Percentiles rank a stretch among this genome's conserved stretches.
Conservation (phyloP, 1,284 basidiomycete species). For the Apiotrichum montevideense region DNA sequence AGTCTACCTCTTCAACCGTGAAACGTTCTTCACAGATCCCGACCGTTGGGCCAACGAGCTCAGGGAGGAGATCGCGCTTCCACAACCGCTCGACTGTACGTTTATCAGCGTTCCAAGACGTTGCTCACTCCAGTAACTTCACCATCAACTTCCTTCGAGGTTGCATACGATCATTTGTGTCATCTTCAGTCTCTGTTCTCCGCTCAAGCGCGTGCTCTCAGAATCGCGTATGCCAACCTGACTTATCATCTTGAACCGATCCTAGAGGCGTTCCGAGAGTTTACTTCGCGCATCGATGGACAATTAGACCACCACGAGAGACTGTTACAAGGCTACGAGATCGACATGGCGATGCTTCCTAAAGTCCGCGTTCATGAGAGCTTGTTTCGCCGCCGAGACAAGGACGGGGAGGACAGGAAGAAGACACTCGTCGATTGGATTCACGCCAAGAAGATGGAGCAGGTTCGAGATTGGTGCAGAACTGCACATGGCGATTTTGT, state of each 20-base stretch:
- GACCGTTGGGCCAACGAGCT: conserved; percentile 34
- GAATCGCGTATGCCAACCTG: conserved; percentile 41
- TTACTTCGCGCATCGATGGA: conserved; percentile 26
- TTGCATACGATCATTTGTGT: conserved; percentile 36
- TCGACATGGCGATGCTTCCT: conserved; percentile 39
- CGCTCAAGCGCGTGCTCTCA: conserved; percentile 34
- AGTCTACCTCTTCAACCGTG: conserved; percentile 40
- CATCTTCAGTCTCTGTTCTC: conserved; percentile 41
- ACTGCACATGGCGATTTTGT: conserved; percentile 29
- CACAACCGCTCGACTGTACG: conserved; percentile 35
- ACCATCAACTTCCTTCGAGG: conserved; percentile 22
- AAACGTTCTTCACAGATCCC: conserved; percentile 41
- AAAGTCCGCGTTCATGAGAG: conserved; percentile 36
- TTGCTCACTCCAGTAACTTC: not conserved
- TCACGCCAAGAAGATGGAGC: conserved; percentile 41
- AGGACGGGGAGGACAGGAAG: conserved; percentile 21
- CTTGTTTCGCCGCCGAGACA: conserved; percentile 29
- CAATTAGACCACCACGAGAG: conserved; percentile 31
- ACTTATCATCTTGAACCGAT: conserved; percentile 37
- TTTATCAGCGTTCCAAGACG: not conserved
- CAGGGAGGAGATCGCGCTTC: conserved; percentile 35
- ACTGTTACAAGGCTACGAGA: conserved; percentile 26
- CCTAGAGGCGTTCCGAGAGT: conserved; percentile 29
- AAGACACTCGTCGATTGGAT: conserved; percentile 44
- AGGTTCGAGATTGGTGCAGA: conserved; percentile 38